Conservation (phyloP, 495 filamentous ascomycete genomes). For the Chaetomium tenue region DNA sequence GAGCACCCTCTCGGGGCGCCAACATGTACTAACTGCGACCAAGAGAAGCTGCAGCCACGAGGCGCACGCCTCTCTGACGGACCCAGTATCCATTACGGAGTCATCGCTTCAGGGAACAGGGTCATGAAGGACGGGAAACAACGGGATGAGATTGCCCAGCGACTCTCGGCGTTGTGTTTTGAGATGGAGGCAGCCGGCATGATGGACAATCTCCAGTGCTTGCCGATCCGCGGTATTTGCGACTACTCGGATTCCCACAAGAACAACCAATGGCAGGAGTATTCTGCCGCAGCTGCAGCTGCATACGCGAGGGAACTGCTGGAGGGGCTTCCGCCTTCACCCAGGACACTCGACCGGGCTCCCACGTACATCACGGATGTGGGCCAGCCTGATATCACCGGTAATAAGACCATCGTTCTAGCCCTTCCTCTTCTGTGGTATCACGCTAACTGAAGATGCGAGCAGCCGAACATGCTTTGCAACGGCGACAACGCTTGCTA, state of each 20-base stretch:
- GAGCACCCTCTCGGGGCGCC: slow-evolving; percentile 11
- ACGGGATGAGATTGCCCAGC: slow-evolving; percentile 34
- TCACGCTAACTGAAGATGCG: slow-evolving; percentile 1
- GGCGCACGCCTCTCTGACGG: slow-evolving; percentile 8
- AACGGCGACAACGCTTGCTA: slow-evolving; percentile 25
- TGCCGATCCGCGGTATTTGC: slow-evolving; percentile 42
- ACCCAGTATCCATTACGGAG: slow-evolving; percentile 36
- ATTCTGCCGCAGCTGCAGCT: slow-evolving; percentile 38
- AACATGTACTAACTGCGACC: slow-evolving; percentile 15
- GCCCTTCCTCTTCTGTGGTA: slow-evolving; percentile 3
- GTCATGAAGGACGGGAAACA: slow-evolving; percentile 38
- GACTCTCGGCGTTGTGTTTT: slow-evolving; percentile 28
- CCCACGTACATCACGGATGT: slow-evolving; percentile 10
- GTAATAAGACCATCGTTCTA: slow-evolving; percentile 3
- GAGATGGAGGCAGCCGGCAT: slow-evolving; percentile 34
- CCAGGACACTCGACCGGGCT: slow-evolving; percentile 8
- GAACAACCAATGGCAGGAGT: slow-evolving; percentile 39
- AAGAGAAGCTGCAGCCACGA: slow-evolving; percentile 12
- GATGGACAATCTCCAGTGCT: slow-evolving; percentile 26
- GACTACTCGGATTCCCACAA: slow-evolving; percentile 46
- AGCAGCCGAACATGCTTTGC: slow-evolving; percentile 5
- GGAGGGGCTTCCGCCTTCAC: slow-evolving; percentile 13
- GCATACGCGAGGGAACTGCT: slow-evolving; percentile 34
- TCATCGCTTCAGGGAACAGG: slow-evolving; percentile 43
- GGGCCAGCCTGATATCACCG: slow-evolving; percentile 8